Evolutionary conservation across 2,329 filamentous ascomycete species (phyloP), one percentile per base, ranked within the genome.

Genomic region (Chalaropsis thielavioides): DNA sequence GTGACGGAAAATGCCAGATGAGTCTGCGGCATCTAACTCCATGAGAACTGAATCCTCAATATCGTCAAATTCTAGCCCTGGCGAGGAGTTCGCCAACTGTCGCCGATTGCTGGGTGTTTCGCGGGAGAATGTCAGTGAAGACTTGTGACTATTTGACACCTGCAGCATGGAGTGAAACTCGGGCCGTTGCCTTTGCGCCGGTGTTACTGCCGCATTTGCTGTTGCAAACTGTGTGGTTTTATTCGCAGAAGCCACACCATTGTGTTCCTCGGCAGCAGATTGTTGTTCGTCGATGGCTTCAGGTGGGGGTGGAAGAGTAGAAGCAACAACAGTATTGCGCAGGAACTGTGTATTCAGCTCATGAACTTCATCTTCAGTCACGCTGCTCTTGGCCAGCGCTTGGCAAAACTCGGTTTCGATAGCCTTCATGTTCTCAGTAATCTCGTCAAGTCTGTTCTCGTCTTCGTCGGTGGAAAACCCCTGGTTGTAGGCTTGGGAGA

Each of bases 391-490:
- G 8, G 59, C 24, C 35, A 64, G 31, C 15, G 58, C 56, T n/a
- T 43, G 24, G 24, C 59, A 63, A 54, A 67, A 65, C 49, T 67
- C 60, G 0, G 27, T 41, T 31, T 64, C 64, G 17, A 67, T 40
- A 17, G 63, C 58, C 22, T 64, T 65, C 22, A 83, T 72, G 63
- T 76, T 70, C 61, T 75, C 75, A 11, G 76, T 76, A 44, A 84
- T 70, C 43, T 78, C 74, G 66, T 83, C 80, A 8, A 83, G 72
- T 49, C 74, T 76, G 41, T 71, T 70, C 69, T 84, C 81, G 24
- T 81, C 79, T 10, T 79, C 77, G 1, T 79, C 77, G 0, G 79
- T 83, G 60, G 83, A 78, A 15, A 79, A 70, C 27, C 77, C 77
- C 10, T 80, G 76, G 15, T 76, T 76, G 67, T 83, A 84, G 0